Evolutionary conservation across 2,329 filamentous ascomycete species (phyloP).

Genomic region (Cryphonectria japonica): DNA sequence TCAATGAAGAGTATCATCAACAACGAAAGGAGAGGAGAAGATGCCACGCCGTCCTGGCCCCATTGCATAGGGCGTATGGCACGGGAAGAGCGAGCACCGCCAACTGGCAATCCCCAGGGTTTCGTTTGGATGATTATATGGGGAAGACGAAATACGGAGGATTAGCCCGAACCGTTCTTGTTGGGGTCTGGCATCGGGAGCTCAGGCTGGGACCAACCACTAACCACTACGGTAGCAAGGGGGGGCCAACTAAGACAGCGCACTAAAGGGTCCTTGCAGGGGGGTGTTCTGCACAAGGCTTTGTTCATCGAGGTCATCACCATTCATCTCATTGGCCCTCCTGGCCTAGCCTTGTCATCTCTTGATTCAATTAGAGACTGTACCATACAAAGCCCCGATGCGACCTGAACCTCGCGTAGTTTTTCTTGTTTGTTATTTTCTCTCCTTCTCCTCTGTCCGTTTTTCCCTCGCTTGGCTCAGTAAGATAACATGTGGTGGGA

Average conservation of each 20-base stretch:
- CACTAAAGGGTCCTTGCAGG: not conserved
- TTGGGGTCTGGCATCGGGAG: not conserved
- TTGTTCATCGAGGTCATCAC: conserved; percentile 9
- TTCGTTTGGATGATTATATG: not conserved
- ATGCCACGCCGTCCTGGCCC: not conserved
- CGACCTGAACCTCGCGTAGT: not conserved
- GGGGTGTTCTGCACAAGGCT: conserved; percentile 1
- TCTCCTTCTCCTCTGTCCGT: too few relatives aligned
- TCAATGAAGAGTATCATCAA: not conserved
- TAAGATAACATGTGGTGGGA: not conserved
- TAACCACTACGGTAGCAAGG: not conserved
- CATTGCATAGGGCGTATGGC: not conserved
- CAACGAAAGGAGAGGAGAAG: not conserved
- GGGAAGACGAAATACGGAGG: not conserved
- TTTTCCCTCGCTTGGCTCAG: not conserved
- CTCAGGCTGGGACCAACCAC: conserved; percentile 1
- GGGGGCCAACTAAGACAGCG: not conserved
- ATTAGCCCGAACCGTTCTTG: not conserved
- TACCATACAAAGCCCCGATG: not conserved
- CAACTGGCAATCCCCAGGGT: conserved; percentile 1
- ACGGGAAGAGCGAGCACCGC: not conserved
- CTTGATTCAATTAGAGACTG: not conserved
- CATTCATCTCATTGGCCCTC: not conserved
- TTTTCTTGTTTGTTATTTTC: not conserved
- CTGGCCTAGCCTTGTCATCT: not conserved